phyloP scores from a whole-genome alignment of 306 rosid genomes.

The Prunus campanulata region DNA sequence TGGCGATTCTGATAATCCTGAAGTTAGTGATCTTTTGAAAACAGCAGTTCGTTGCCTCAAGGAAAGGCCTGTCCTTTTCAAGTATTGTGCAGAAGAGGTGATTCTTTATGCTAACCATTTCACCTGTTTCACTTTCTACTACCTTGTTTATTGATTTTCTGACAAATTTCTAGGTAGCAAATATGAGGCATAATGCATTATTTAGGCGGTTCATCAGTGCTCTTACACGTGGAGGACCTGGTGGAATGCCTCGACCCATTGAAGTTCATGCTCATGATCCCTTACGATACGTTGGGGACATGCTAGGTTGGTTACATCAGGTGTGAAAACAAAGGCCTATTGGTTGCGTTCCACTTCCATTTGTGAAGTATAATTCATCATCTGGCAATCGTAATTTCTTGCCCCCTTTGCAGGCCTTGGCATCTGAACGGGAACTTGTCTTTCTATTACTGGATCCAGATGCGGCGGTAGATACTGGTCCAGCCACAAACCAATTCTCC shows the following conservation, averaged over 20 bases:
- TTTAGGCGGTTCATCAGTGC: constrained; percentile 97
- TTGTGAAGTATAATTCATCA: constrained; percentile 2
- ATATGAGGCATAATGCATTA: constrained; percentile 93
- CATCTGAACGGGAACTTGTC: constrained; percentile 97
- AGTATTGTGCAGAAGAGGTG: constrained; percentile 99
- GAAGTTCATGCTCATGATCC: constrained; percentile 99
- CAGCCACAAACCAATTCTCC: constrained; percentile 52
- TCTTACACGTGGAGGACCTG: constrained; percentile 97
- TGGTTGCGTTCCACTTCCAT: constrained; percentile 7
- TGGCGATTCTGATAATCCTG: constrained; percentile 91
- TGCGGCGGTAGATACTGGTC: constrained; percentile 51
- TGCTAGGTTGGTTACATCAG: constrained; percentile 99
- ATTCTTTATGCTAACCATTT: constrained; percentile 8
- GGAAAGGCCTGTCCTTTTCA: constrained; percentile 93
- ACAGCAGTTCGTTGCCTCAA: constrained; percentile 88
- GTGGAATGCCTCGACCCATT: constrained; percentile 98
- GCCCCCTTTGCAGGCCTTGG: constrained; percentile 71
- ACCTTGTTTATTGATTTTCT: constrained; percentile 7
- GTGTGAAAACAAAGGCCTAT: constrained; percentile 36
- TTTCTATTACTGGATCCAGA: constrained; percentile 80
- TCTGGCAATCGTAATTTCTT: constrained; percentile 8
- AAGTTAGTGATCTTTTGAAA: constrained; percentile 82
- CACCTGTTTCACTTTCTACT: neutral
- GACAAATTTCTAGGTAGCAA: constrained; percentile 67
- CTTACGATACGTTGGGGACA: constrained; percentile 89